phyloP scores from a whole-genome alignment of 345 rosid species.

The Garcia nutans region DNA sequence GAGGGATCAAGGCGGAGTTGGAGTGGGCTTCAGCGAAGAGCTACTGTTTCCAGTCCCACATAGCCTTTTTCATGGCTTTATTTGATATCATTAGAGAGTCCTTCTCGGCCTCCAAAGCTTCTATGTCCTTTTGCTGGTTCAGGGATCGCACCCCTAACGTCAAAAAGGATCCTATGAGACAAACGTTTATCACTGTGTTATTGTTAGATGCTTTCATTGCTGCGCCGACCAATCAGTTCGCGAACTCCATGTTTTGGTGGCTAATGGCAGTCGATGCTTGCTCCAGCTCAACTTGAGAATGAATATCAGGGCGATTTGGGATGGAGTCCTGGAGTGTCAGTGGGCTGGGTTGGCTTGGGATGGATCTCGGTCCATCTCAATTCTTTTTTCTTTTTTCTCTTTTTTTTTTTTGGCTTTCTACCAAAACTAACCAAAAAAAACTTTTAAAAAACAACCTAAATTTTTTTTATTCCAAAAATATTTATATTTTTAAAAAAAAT shows the following conservation, averaged over 20 bases:
- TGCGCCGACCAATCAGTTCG: constrained; percentile 17
- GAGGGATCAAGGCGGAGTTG: constrained; percentile 53
- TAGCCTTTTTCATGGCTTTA: constrained; percentile 51
- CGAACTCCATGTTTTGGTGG: constrained; percentile 16
- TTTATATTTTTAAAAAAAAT: too few species aligned
- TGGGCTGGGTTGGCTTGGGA: too few species aligned
- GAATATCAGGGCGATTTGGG: background rate
- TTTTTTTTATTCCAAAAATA: too few species aligned
- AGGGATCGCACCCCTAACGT: constrained; percentile 58
- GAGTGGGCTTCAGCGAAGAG: constrained; percentile 74
- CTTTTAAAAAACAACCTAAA: too few species aligned
- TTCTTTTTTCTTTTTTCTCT: too few species aligned
- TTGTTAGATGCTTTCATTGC: constrained; percentile 43
- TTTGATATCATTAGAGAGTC: constrained; percentile 53
- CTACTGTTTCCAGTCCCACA: constrained; percentile 93
- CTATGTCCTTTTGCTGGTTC: constrained; percentile 59
- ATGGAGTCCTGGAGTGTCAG: background rate
- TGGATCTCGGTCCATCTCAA: too few species aligned
- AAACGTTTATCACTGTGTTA: constrained; percentile 56
- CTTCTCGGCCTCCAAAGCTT: constrained; percentile 54
- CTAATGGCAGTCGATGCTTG: background rate
- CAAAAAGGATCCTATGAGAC: constrained; percentile 48
- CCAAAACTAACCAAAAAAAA: too few species aligned
- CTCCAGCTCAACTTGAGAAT: background rate
- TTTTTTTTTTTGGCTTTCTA: too few species aligned